These are phyloP conservation scores for Phascolomyces articulosus DNA, from an alignment of 371 early-diverging fungal genomes.

Conservation along the genomic window DNA sequence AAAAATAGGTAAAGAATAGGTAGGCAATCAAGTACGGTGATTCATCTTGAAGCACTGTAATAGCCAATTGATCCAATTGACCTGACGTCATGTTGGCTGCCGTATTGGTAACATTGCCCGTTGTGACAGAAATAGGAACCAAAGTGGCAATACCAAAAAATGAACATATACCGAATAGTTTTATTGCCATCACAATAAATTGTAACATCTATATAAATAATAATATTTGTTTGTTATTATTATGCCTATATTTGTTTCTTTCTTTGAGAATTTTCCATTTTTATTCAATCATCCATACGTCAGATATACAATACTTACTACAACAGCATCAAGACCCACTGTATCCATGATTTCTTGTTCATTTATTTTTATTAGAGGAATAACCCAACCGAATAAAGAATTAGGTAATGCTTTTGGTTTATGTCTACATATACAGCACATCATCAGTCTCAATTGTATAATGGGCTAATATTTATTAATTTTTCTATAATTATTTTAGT, in stretches of 20 bases:
- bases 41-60: slow-evolving; percentile 29
- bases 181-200: slow-evolving; percentile 47
- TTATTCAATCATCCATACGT: background rate
- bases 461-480: background rate
- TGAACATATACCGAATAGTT: slow-evolving; percentile 44
- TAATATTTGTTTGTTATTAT: slow-evolving; percentile 2
- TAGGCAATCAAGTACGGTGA: slow-evolving; percentile 53
- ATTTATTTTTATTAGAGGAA: slow-evolving; percentile 51
- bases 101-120: slow-evolving; percentile 18
- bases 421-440: slow-evolving; percentile 49
- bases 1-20: slow-evolving; percentile 57
- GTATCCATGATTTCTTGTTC: slow-evolving; percentile 57
- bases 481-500: background rate
- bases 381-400: slow-evolving; percentile 66
- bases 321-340: slow-evolving; percentile 71
- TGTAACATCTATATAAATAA: slow-evolving; percentile 37
- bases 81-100: slow-evolving; percentile 8
- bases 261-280: background rate
- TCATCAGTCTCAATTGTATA: too few species aligned
- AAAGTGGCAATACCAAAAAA: slow-evolving; percentile 39
- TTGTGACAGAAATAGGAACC: slow-evolving; percentile 40
- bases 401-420: slow-evolving; percentile 56
- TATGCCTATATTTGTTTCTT: background rate
- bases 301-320: slow-evolving; percentile 36
- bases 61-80: slow-evolving; percentile 29